These are phyloP conservation scores for Coniella lustricola DNA, from an alignment of 2,329 filamentous ascomycete genomes.

Conservation along the genomic window DNA sequence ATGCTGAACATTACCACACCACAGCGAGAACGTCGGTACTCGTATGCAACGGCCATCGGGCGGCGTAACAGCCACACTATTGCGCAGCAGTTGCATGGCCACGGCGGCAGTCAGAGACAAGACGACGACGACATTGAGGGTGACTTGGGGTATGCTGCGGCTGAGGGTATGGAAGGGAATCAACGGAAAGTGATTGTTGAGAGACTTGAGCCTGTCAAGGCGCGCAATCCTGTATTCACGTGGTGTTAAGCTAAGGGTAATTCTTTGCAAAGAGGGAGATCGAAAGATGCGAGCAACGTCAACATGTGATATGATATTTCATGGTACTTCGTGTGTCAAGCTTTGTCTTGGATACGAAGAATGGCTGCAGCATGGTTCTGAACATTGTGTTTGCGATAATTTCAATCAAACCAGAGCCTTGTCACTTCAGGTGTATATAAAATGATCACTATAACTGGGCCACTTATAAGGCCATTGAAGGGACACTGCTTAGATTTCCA, in stretches of 20 bases:
- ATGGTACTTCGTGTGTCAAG: too few species aligned
- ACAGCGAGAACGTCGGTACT: constrained; percentile 45
- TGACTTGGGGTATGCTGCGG: constrained; percentile 88
- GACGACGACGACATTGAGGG: constrained; percentile 78
- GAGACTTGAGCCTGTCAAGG: constrained; percentile 90
- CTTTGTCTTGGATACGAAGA: too few species aligned
- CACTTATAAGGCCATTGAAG: too few species aligned
- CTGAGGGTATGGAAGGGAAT: constrained; percentile 87
- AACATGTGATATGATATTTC: not conserved
- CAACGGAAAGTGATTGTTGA: constrained; percentile 95
- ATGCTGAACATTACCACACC: constrained; percentile 35
- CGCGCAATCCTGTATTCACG: constrained; percentile 89
- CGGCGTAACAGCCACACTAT: constrained; percentile 44
- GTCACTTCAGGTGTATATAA: too few species aligned
- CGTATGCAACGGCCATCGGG: constrained; percentile 41
- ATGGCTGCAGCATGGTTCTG: too few species aligned
- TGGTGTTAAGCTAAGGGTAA: constrained; percentile 66
- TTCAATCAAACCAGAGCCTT: too few species aligned
- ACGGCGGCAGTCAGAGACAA: constrained; percentile 26
- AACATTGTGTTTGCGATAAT: too few species aligned
- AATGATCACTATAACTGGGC: too few species aligned
- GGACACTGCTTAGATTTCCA: too few species aligned
- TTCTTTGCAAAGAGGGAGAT: not conserved
- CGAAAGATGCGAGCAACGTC: too few species aligned
- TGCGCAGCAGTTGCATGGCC: constrained; percentile 45